Percentiles rank a stretch among this genome's conserved stretches.
phyloP scores from a whole-genome alignment of 2,329 filamentous ascomycete genomes.

The Penicillium sp. region DNA sequence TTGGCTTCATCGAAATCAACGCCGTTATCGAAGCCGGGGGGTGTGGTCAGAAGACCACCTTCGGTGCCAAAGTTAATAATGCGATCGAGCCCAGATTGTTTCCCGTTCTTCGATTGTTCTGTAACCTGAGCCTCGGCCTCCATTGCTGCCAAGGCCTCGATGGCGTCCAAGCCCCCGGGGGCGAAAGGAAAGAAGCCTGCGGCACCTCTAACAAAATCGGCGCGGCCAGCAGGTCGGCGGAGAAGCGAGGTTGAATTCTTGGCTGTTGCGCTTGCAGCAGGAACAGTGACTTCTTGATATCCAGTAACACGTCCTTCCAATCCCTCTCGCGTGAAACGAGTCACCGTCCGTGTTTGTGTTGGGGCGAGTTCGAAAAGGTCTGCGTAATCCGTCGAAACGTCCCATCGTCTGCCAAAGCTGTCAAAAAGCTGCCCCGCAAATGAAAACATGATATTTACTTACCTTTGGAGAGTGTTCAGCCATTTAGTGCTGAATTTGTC shows the following conservation, averaged over 20 bases:
- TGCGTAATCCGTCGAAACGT: constrained; percentile 74
- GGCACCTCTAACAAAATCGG: constrained; percentile 88
- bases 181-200: constrained; percentile 94
- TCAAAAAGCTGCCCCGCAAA: constrained; percentile 12
- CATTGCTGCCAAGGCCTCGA: constrained; percentile 79
- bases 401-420: constrained; percentile 63
- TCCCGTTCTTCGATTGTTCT: constrained; percentile 42
- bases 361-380: constrained; percentile 83
- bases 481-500: constrained; percentile 77
- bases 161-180: constrained; percentile 81
- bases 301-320: constrained; percentile 89
- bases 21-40: constrained; percentile 79
- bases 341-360: constrained; percentile 92
- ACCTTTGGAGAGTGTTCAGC: constrained; percentile 86
- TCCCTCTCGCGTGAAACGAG: constrained; percentile 85
- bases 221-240: constrained; percentile 79
- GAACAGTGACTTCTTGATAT: constrained; percentile 90
- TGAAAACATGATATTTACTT: constrained; percentile 40
- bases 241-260: constrained; percentile 92
- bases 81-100: constrained; percentile 64
- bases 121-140: constrained; percentile 69
- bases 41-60: constrained; percentile 74
- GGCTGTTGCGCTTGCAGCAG: constrained; percentile 81
- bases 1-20: constrained; percentile 67
- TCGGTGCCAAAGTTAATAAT: constrained; percentile 80